Conservation (phyloP, 2,329 filamentous ascomycete species). For the Colletotrichum melonis region DNA sequence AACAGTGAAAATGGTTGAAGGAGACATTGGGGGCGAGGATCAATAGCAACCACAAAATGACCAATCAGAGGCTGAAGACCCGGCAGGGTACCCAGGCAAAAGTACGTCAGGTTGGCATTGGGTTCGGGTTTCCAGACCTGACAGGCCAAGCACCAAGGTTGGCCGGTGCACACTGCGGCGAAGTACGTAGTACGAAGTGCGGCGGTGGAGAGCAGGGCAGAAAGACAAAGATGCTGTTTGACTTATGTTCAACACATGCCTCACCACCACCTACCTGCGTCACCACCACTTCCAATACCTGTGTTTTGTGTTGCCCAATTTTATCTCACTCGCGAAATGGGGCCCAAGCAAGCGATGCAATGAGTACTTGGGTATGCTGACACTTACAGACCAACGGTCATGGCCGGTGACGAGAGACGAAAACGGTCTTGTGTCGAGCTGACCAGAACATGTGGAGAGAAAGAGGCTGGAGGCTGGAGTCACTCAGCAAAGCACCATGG, state of each 20-base stretch:
- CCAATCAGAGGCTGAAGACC: not conserved
- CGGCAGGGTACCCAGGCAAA: constrained; percentile 8
- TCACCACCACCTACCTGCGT: not conserved
- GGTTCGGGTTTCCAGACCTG: constrained; percentile 19
- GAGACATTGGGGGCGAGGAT: not conserved
- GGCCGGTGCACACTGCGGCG: constrained; percentile 10
- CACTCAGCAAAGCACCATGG: no score
- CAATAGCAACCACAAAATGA: not conserved
- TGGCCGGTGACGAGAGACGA: not conserved
- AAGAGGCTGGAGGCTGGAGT: not conserved
- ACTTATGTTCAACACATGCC: not conserved
- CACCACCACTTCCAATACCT: not conserved
- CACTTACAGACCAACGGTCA: not conserved
- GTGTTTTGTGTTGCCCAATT: not conserved
- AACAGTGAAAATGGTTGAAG: not conserved
- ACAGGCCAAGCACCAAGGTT: not conserved
- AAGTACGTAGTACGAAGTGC: not conserved
- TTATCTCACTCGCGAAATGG: not conserved
- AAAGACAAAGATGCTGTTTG: not conserved
- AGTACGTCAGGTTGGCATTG: constrained; percentile 13
- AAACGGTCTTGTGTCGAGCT: not conserved
- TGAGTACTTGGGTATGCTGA: not conserved
- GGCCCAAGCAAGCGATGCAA: not conserved
- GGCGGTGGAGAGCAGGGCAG: constrained; percentile 1
- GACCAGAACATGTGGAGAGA: not conserved